Evolutionary conservation across 768 basidiomycete genomes (phyloP).

Genomic region (Termitomyces sp.): DNA sequence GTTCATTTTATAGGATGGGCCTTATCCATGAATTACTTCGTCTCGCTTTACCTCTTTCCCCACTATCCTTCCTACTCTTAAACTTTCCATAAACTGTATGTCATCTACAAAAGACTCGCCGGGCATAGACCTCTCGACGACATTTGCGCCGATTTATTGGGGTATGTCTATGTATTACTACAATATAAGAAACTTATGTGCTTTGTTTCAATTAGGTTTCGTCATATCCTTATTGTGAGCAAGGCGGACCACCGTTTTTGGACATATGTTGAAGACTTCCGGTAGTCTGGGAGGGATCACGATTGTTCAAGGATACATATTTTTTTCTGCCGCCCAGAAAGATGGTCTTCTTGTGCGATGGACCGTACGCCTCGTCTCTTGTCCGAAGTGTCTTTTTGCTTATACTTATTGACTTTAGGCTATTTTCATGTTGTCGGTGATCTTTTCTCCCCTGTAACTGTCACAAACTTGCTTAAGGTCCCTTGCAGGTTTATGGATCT

Average conservation of each 20-base stretch:
- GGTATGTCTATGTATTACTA: conserved; percentile 13
- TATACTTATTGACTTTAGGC: conserved; percentile 14
- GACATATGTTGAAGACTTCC: neutral
- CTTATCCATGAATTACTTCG: too few species aligned
- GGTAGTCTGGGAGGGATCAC: conserved; percentile 35
- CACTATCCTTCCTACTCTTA: neutral
- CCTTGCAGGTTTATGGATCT: conserved; percentile 30
- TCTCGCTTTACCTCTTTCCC: neutral
- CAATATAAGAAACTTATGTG: neutral
- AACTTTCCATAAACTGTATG: neutral
- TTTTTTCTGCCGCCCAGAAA: conserved; percentile 26
- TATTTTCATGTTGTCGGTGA: conserved; percentile 22
- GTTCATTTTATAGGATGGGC: neutral
- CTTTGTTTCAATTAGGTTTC: conserved; percentile 17
- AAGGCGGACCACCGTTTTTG: neutral
- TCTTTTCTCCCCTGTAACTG: neutral
- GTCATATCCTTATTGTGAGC: conserved; percentile 25
- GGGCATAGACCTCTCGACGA: conserved; percentile 19
- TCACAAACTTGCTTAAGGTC: neutral
- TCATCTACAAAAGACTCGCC: neutral
- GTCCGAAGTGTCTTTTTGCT: neutral
- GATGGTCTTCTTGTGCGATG: conserved; percentile 26
- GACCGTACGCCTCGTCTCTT: conserved; percentile 19
- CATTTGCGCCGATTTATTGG: conserved; percentile 31
- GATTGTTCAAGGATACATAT: conserved; percentile 37